A percentile compares a stretch with the other conserved stretches of the same genome.
phyloP scores from a whole-genome alignment of 352 stramenopile genomes.

The Globisporangium paddicum region DNA sequence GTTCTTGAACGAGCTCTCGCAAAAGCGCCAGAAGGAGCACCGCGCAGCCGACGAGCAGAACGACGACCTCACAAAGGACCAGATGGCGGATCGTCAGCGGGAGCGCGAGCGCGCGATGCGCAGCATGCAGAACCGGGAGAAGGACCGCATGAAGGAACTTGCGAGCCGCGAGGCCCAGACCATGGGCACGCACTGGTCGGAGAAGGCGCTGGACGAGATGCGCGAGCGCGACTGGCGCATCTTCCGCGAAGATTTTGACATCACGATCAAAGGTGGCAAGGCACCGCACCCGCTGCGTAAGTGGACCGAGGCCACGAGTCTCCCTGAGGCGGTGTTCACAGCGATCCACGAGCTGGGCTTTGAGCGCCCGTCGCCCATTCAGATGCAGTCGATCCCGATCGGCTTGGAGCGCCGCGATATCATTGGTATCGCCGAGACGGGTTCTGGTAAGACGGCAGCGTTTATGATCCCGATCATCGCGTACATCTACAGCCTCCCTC shows the following conservation, averaged over 20 bases:
- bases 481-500: slow-evolving; percentile 92
- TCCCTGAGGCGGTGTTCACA: slow-evolving; percentile 78
- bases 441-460: slow-evolving; percentile 97
- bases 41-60: slow-evolving; percentile 59
- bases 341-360: slow-evolving; percentile 93
- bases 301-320: slow-evolving; percentile 71
- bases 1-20: slow-evolving; percentile 83
- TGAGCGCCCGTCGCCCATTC: slow-evolving; percentile 96
- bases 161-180: slow-evolving; percentile 60
- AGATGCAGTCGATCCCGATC: slow-evolving; percentile 97
- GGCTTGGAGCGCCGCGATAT: slow-evolving; percentile 96
- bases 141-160: slow-evolving; percentile 57
- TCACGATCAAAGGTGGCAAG: slow-evolving; percentile 88
- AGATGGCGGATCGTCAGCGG: slow-evolving; percentile 55
- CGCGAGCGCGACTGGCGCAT: slow-evolving; percentile 98
- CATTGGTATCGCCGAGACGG: slow-evolving; percentile 99
- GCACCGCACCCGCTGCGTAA: slow-evolving; percentile 94
- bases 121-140: slow-evolving; percentile 70
- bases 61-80: slow-evolving; percentile 48
- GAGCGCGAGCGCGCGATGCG: slow-evolving; percentile 65
- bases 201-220: slow-evolving; percentile 94
- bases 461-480: slow-evolving; percentile 98
- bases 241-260: slow-evolving; percentile 99
- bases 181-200: slow-evolving; percentile 89
- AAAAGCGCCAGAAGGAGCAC: slow-evolving; percentile 85